Evolutionary conservation across 495 filamentous ascomycete species (phyloP), one percentile per base, ranked within the genome.

Genomic region (Talaromyces trachyspermus): DNA sequence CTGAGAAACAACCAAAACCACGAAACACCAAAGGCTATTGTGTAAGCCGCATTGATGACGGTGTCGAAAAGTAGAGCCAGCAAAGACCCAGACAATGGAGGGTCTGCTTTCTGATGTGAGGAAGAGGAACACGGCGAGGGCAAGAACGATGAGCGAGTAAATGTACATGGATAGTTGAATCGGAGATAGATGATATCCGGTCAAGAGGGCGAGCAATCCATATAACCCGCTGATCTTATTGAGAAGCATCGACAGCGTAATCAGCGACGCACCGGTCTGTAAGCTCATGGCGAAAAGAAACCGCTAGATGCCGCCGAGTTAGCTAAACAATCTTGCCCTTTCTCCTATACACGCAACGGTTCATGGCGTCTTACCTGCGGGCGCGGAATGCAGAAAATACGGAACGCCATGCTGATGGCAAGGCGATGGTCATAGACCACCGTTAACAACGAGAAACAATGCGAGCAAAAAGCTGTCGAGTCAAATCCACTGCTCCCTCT

Each of bases 171-270:
- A 82, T 51, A 89, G 69, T 58, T 89, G 84, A 3, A 88, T 62
- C 3, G 79, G 72, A 12, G 83, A 86, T 24, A 83, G 72, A 48
- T 77, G 68, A 49, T 75, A 69, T 57, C 86, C 86, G n/a, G 85
- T 88, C 44, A 88, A 66, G 53, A 94, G 72, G 40, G 89, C 88
- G 49, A 95, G 84, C 43, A 95, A 72, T 56, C 89, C 89, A 66
- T 90, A 95, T 51, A 95, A 68, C 46, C 87, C 88, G 46, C 86
- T 87, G 51, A 85, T 75, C 66, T 95, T 95, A 71, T 95, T 95
- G 60, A 95, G 75, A 23, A 92, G 66, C 46, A 91, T 71, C 9
- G 85, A 80, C 50, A 91, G 70, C 5, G 84, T 80, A 49, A 92
- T 84, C 47, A 95, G 70, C 48, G 90, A 86, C 32, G 85, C 83